A percentile compares a stretch with the other conserved stretches of the same genome.
These are phyloP conservation scores for Rhodosporidiobolus odoratus DNA, from an alignment of 768 basidiomycete genomes.

Conservation along the genomic window DNA sequence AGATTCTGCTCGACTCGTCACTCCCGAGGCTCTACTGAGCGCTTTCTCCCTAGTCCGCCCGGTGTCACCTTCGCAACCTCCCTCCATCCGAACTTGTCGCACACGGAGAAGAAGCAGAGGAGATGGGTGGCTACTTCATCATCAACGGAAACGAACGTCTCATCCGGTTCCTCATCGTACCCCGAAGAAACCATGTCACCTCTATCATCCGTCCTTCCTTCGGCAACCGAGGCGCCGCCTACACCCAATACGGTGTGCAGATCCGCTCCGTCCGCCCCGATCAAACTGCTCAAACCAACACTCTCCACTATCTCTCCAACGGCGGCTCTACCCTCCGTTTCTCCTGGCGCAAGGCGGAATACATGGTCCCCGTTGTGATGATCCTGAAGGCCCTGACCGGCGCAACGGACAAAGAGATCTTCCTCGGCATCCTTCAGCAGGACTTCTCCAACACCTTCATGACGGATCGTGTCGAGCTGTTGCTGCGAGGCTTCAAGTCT, in stretches of 20 bases:
- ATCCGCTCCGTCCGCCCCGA: constrained; percentile 91
- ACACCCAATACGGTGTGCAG: constrained; percentile 88
- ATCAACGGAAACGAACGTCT: constrained; percentile 98
- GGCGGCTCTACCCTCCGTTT: constrained; percentile 96
- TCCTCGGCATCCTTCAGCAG: constrained; percentile 91
- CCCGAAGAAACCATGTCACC: constrained; percentile 90
- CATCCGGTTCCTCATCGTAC: constrained; percentile 93
- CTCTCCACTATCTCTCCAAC: constrained; percentile 93
- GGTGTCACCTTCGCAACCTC: constrained; percentile 84
- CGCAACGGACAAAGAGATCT: constrained; percentile 91
- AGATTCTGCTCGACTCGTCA: background rate
- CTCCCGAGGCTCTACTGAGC: background rate
- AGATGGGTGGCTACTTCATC: constrained; percentile 97
- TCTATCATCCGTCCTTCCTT: constrained; percentile 88
- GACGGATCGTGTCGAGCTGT: constrained; percentile 90
- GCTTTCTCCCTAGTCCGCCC: constrained; percentile 59
- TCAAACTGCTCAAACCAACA: constrained; percentile 88
- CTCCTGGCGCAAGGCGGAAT: constrained; percentile 96
- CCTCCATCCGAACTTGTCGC: constrained; percentile 79
- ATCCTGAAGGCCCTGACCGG: constrained; percentile 86
- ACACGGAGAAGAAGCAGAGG: constrained; percentile 92
- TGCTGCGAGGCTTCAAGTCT: constrained; percentile 90
- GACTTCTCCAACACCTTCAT: constrained; percentile 96
- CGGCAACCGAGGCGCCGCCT: constrained; percentile 84
- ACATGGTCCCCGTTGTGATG: constrained; percentile 94